A percentile compares a stretch with the other conserved stretches of the same genome.
Evolutionary conservation across 805 yeast species (phyloP).

Genomic region (Starmera pachycereana): DNA sequence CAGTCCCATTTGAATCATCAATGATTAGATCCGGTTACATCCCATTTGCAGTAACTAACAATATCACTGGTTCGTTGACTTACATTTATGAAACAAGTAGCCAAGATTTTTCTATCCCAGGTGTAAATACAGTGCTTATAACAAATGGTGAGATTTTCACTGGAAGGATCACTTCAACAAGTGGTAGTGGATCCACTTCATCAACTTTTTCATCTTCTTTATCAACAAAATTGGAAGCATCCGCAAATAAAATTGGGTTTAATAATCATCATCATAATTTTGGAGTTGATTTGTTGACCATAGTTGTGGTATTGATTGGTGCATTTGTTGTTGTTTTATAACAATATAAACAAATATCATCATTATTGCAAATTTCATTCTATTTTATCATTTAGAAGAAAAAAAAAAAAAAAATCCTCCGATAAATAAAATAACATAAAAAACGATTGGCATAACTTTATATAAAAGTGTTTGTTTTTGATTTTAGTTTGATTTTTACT

Average conservation of each 20-base stretch:
- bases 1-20: conserved; percentile 5
- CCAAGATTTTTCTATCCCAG: background rate
- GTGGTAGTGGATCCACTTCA: background rate
- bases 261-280: background rate
- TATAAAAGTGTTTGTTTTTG: too few species aligned
- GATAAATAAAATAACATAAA: too few species aligned
- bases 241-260: background rate
- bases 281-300: background rate
- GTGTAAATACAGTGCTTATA: background rate
- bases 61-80: conserved; percentile 11
- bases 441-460: too few species aligned
- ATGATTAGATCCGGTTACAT: conserved; percentile 33
- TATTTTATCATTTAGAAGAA: too few species aligned
- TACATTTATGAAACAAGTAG: background rate
- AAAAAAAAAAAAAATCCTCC: too few species aligned
- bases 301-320: background rate
- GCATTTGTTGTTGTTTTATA: background rate
- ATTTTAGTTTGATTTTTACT: too few species aligned
- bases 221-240: background rate
- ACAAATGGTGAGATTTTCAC: conserved; percentile 1
- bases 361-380: too few species aligned
- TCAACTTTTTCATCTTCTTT: background rate
- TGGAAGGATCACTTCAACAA: background rate
- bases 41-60: conserved; percentile 37
- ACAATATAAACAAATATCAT: too few species aligned